Percentiles rank a stretch among this genome's conserved stretches.
These are phyloP conservation scores for Raffaelea albimanens DNA, from an alignment of 2,329 filamentous ascomycete genomes.

Conservation along the genomic window DNA sequence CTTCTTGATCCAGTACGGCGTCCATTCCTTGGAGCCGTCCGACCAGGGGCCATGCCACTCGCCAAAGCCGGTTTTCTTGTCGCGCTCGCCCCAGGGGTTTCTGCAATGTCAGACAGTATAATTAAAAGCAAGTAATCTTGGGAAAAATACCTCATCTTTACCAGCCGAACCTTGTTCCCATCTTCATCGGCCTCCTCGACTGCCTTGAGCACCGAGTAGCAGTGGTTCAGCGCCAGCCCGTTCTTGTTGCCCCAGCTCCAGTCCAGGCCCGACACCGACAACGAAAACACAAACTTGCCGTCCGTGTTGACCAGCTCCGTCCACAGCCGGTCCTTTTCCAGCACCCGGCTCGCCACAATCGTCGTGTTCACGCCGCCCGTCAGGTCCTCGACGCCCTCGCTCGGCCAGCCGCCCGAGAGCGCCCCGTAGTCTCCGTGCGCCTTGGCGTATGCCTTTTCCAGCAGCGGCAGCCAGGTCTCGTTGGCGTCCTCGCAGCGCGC, in stretches of 20 bases:
- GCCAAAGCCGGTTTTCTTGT: conserved; percentile 21
- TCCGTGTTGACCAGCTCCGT: conserved; percentile 56
- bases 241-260: conserved; percentile 18
- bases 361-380: conserved; percentile 48
- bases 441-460: conserved; percentile 70
- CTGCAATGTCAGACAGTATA: neutral
- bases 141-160: conserved; percentile 27
- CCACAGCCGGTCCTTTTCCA: conserved; percentile 64
- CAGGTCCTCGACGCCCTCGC: conserved; percentile 38
- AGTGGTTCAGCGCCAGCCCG: conserved; percentile 35
- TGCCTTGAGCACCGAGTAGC: conserved; percentile 41
- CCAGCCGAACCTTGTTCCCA: conserved; percentile 27
- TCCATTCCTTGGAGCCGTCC: conserved; percentile 67
- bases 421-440: conserved; percentile 62
- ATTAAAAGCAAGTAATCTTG: conserved; percentile 15
- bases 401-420: conserved; percentile 58
- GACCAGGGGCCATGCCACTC: conserved; percentile 69
- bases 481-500: conserved; percentile 58
- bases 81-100: conserved; percentile 61
- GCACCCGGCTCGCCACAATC: conserved; percentile 45
- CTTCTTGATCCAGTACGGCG: conserved; percentile 59
- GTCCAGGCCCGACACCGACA: conserved; percentile 22
- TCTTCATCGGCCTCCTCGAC: conserved; percentile 33
- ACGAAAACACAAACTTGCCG: conserved; percentile 54
- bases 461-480: conserved; percentile 64